These are phyloP conservation scores for Didymella exigua DNA, from an alignment of 2,329 filamentous ascomycete genomes.

Conservation along the genomic window DNA sequence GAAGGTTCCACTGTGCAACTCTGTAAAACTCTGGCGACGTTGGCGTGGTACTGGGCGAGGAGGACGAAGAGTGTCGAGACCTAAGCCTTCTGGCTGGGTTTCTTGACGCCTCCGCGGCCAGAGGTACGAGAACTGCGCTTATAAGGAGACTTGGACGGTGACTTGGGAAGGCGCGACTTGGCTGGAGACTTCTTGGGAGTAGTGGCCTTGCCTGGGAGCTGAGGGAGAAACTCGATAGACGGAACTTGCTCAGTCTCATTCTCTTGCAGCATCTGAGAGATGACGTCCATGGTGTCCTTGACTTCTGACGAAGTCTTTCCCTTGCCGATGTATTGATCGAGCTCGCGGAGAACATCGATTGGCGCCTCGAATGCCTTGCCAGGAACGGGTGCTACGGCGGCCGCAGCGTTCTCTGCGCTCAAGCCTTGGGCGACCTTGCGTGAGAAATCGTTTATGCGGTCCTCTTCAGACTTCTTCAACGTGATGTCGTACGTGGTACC, in stretches of 20 bases:
- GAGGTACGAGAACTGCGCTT: constrained; percentile 22
- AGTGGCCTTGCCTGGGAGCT: constrained; percentile 24
- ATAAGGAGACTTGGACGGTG: constrained; percentile 20
- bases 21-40: background rate
- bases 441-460: constrained; percentile 39
- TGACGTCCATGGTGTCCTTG: constrained; percentile 29
- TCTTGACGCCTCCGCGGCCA: constrained; percentile 34
- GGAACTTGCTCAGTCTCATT: constrained; percentile 36
- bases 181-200: constrained; percentile 20
- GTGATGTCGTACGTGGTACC: constrained; percentile 40
- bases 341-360: constrained; percentile 40
- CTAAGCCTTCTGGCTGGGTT: constrained; percentile 23
- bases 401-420: constrained; percentile 15
- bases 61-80: background rate
- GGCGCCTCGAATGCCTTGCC: constrained; percentile 43
- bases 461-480: constrained; percentile 46
- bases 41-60: background rate
- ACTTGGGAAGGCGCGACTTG: constrained; percentile 19
- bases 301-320: constrained; percentile 29
- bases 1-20: background rate
- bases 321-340: constrained; percentile 31
- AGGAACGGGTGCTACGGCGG: constrained; percentile 13
- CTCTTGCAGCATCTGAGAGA: constrained; percentile 37
- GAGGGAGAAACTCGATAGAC: constrained; percentile 40
- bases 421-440: constrained; percentile 29